A percentile compares a stretch with the other conserved stretches of the same genome.
These are phyloP conservation scores for Delonix regia DNA, from an alignment of 306 rosid species.

Conservation along the genomic window DNA sequence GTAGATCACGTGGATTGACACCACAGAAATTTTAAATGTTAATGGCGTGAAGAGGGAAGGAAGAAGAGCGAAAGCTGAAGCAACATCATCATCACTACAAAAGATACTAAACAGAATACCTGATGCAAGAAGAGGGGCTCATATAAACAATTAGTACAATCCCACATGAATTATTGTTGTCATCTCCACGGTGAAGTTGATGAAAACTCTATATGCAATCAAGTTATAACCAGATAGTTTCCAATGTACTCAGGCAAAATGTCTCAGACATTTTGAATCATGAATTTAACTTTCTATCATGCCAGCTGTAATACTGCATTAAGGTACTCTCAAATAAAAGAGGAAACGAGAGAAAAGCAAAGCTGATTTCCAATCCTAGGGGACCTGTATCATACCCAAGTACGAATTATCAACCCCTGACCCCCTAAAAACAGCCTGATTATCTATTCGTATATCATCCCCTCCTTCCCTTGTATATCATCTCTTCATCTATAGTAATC, in stretches of 20 bases:
- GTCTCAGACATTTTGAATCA: not conserved
- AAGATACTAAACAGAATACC: not conserved
- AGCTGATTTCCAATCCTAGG: not conserved
- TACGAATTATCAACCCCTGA: not conserved
- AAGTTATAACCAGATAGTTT: not conserved
- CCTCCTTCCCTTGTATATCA: not conserved
- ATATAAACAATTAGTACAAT: not conserved
- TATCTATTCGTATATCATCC: not conserved
- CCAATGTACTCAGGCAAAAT: not conserved
- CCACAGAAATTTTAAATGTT: too few species aligned
- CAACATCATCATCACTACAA: not conserved
- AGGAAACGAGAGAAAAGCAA: slow-evolving; percentile 20
- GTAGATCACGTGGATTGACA: too few species aligned
- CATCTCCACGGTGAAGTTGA: not conserved
- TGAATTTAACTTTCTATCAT: not conserved
- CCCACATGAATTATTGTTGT: not conserved
- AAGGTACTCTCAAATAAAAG: slow-evolving; percentile 23
- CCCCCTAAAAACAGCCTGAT: not conserved
- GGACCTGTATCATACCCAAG: not conserved
- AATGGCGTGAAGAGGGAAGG: too few species aligned
- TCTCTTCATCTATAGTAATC: not conserved
- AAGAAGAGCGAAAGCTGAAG: not conserved
- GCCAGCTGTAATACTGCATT: slow-evolving; percentile 2
- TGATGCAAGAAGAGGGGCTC: not conserved
- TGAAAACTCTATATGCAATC: not conserved